phyloP scores from a whole-genome alignment of 202 grass and related monocot genomes.

The Digitaria exilis region DNA sequence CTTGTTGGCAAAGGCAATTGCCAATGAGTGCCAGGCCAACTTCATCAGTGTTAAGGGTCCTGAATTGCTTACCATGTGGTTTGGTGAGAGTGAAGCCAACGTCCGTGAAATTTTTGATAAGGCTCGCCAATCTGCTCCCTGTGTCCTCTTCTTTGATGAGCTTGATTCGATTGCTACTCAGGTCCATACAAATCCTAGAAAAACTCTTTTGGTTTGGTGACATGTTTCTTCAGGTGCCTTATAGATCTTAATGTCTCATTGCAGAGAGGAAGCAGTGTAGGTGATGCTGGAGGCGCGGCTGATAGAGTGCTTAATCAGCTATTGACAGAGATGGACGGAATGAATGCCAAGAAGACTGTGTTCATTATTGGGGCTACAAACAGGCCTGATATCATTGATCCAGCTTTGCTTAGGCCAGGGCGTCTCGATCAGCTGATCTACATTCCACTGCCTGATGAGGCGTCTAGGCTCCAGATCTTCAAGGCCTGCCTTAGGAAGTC shows the following conservation, averaged over 20 bases:
- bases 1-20: conserved; percentile 91
- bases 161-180: conserved; percentile 98
- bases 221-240: conserved; percentile 21
- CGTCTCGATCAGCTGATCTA: conserved; percentile 94
- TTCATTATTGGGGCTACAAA: conserved; percentile 94
- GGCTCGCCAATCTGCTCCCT: conserved; percentile 80
- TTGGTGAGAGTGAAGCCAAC: conserved; percentile 96
- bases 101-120: conserved; percentile 91
- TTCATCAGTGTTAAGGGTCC: conserved; percentile 95
- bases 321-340: conserved; percentile 94
- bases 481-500: conserved; percentile 95
- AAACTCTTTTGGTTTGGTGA: not conserved
- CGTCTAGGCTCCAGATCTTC: conserved; percentile 81
- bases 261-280: conserved; percentile 85
- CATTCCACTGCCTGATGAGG: conserved; percentile 89
- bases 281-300: conserved; percentile 90
- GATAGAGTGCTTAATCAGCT: conserved; percentile 90
- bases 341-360: conserved; percentile 89
- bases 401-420: conserved; percentile 83
- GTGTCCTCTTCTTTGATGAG: conserved; percentile 95
- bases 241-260: not conserved
- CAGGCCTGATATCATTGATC: conserved; percentile 89
- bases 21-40: conserved; percentile 94
- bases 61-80: conserved; percentile 92
- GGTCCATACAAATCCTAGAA: conserved; percentile 32